Evolutionary conservation across 805 yeast genomes (phyloP).

Genomic region (Candida schatavii): DNA sequence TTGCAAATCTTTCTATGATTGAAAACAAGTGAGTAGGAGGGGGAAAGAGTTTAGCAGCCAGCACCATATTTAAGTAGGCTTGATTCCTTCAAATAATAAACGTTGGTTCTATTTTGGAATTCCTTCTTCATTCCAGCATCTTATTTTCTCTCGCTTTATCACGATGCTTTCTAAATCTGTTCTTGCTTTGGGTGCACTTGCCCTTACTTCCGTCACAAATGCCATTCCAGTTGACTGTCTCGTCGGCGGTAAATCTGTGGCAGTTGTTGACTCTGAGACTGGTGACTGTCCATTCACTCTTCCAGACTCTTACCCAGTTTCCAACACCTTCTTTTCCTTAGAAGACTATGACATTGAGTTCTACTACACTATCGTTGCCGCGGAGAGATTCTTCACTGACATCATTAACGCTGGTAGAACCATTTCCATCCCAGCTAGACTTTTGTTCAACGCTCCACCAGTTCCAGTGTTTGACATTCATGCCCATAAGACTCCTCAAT

Average conservation of each 20-base stretch:
- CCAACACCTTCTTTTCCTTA: slow-evolving; percentile 22
- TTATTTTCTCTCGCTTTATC: not conserved
- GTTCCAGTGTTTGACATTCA: slow-evolving; percentile 29
- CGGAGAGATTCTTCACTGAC: slow-evolving; percentile 30
- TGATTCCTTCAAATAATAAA: no score
- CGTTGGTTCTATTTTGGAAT: no score
- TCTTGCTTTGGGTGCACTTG: slow-evolving; percentile 10
- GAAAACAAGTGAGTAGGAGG: no score
- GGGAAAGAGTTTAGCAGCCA: no score
- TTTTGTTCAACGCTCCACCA: slow-evolving; percentile 19
- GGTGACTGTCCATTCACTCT: slow-evolving; percentile 38
- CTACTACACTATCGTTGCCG: slow-evolving; percentile 29
- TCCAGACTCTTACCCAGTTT: slow-evolving; percentile 25
- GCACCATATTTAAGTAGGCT: no score
- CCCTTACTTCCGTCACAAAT: slow-evolving; percentile 20
- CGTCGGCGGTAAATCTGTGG: slow-evolving; percentile 30
- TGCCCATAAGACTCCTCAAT: slow-evolving; percentile 22
- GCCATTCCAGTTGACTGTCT: slow-evolving; percentile 38
- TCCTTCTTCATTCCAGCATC: no score
- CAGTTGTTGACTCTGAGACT: slow-evolving; percentile 38
- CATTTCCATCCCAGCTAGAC: slow-evolving; percentile 31
- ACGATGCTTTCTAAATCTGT: not conserved
- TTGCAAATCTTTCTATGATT: no score
- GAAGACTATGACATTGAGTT: slow-evolving; percentile 34
- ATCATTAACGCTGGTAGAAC: slow-evolving; percentile 32